Evolutionary conservation across 2,329 filamentous ascomycete species (phyloP), one percentile per base, ranked within the genome.

Genomic region (Parastagonospora avenae): DNA sequence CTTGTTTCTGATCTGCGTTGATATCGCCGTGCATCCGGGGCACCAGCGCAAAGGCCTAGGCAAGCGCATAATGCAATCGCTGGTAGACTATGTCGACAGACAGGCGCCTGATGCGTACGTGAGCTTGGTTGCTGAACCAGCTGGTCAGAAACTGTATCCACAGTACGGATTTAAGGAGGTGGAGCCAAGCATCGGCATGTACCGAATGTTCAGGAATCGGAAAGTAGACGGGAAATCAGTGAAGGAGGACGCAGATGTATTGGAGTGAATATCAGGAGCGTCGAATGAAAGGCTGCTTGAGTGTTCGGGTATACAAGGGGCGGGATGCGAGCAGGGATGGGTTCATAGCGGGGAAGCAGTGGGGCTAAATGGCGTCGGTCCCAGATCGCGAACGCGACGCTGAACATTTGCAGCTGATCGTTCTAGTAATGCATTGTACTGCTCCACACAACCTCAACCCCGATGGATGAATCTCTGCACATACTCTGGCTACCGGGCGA

Each of bases 1-100:
- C 5, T 79, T 80, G 70, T 82, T 82, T 56, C 80, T 82, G 45
- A 67, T 77, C 37, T 72, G 83, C 42, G 76, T 76, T 15, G 80
- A 83, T 57, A 78, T 83, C 65, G 78, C 76, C 2, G 76, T 80
- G n/a, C 68, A 79, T 39, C 77, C 79, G 5, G 72, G 68, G 7
- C 79, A 83, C 50, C 80, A 80, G 53, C 73, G 76, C 9, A 74
- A 72, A 43, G 80, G 80, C 0, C 60, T 83, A 1, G 80, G 77
- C 8, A 76, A 78, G 43, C 67, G 69, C 16, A 71, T 82, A 31
- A 62, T 82, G 64, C 74, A 76, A 57, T 61, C 65, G 15, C 63
- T 82, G 35, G 55, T 82, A 31, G 67, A 62, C 14, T 72, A 74
- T 43, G 75, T 81, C 35, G 67, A 75, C 50, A 59, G 67, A 12